Evolutionary conservation across 441 rosid species (phyloP).

Genomic region (Populus trichocarpa): DNA sequence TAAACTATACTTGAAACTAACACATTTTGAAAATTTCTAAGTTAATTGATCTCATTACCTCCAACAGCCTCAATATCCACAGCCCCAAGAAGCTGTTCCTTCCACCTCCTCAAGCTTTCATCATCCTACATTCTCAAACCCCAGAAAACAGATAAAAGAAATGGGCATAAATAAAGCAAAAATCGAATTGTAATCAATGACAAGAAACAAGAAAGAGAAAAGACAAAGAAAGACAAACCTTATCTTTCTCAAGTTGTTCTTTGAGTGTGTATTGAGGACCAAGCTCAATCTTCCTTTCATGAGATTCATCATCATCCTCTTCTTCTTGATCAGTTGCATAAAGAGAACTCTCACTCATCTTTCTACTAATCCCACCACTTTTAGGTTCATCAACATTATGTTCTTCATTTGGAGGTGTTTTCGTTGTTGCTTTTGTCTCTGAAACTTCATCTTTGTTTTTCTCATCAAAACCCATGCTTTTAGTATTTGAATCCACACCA

Average conservation of each 20-base stretch:
- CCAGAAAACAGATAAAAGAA: background rate
- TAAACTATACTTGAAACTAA: background rate
- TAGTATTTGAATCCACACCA: conserved; percentile 39
- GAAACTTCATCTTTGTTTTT: conserved; percentile 24
- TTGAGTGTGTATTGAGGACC: conserved; percentile 73
- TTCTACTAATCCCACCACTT: conserved; percentile 26
- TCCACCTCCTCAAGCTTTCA: conserved; percentile 85
- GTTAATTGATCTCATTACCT: conserved; percentile 32
- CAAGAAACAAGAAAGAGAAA: background rate
- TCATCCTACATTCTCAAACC: conserved; percentile 48
- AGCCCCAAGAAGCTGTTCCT: conserved; percentile 79
- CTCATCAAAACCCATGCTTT: conserved; percentile 48
- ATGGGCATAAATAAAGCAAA: background rate
- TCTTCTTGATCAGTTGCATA: conserved; percentile 49
- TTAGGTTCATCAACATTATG: conserved; percentile 16
- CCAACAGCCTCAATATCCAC: conserved; percentile 69
- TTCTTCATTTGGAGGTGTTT: conserved; percentile 26
- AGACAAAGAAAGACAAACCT: conserved; percentile 27
- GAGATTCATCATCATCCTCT: conserved; percentile 48
- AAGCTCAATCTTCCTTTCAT: conserved; percentile 46
- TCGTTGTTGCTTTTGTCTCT: conserved; percentile 18
- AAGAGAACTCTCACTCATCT: conserved; percentile 44
- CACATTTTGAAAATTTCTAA: background rate
- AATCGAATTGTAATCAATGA: background rate
- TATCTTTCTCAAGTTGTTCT: conserved; percentile 59